Base-by-base conservation (phyloP, 495 filamentous ascomycete genomes). In the Cladorrhinum samala region DNA sequence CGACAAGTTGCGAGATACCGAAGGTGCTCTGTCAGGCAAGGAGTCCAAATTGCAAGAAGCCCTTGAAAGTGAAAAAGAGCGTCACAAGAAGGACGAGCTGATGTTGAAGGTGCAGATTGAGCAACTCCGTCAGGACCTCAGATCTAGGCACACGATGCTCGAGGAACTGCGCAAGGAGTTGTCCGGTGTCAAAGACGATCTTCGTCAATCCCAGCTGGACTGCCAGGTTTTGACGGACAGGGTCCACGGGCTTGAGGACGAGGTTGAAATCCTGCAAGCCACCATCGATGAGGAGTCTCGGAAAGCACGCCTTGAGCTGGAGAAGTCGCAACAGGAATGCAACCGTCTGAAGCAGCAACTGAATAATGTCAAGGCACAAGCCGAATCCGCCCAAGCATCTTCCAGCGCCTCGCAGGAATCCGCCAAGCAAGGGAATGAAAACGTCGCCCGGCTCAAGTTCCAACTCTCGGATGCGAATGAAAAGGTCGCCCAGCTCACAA, bases 241-340 rank as follows among this genome's bases (percentile, higher is more conserved):
- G 58, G 70, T 87, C 8, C 80, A 87, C 56, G 81, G 76, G n/a
- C 64, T 94, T 14, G 87, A 92, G 62, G 88, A 91, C 55, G 88
- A 94, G 62, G 75, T 92, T 9, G 82, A 90, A 45, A 79, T 91
- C 33, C 69, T 92, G 25, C 87, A 90, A 61, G 76, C 77, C 17
- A 85, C 78, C 47, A 66, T 90, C 40, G 87, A 90, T 54, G 88
- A 93, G 54, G 88, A 88, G 54, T 68, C 65, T 30, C 88, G 92
- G 52, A 88, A 86, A 37, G 81, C 80, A 14, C 82, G 81, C 7
- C 68, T 77, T 14, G 80, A 83, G 45, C 60, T 82, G 23, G 50
- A 69, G 47, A 68, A 68, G 18, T 61, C 71, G 2, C 74, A 75
- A 46, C 62, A 76, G 46, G 73, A 81, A 56, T 74, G 74, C 16